phyloP scores from a whole-genome alignment of 1,284 basidiomycete genomes.

The Porodaedalea pini region DNA sequence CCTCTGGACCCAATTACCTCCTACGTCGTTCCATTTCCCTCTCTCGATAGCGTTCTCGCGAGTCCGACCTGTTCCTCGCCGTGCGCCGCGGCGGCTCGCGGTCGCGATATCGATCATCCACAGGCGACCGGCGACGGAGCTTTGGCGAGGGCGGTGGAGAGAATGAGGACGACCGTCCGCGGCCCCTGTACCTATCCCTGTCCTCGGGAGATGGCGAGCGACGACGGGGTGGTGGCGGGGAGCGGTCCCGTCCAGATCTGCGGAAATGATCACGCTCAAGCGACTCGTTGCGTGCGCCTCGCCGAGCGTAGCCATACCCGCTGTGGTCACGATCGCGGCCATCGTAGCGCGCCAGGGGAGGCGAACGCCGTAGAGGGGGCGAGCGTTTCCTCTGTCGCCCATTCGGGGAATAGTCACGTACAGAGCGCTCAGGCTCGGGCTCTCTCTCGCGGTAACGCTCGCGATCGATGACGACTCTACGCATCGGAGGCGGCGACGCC shows the following conservation, averaged over 20 bases:
- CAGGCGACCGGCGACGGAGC: neutral
- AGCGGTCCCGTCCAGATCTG: neutral
- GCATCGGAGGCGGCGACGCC: conserved; percentile 19
- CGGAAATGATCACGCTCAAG: conserved; percentile 5
- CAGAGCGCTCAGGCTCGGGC: neutral
- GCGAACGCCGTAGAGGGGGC: conserved; percentile 29
- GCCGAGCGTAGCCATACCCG: neutral
- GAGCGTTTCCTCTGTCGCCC: conserved; percentile 32
- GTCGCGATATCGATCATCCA: neutral
- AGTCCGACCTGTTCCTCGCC: neutral
- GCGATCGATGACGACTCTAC: conserved; percentile 18
- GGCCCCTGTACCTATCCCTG: neutral
- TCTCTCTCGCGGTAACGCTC: conserved; percentile 15
- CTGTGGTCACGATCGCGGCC: neutral
- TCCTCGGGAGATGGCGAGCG: neutral
- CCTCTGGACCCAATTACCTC: no score
- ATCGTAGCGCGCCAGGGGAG: conserved; percentile 31
- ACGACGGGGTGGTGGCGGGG: neutral
- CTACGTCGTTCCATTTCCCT: neutral
- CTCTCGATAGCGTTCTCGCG: conserved; percentile 1
- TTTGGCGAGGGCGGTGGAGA: neutral
- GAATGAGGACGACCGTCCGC: neutral
- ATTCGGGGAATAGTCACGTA: conserved; percentile 26
- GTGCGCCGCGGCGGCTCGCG: neutral
- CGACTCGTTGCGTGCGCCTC: conserved; percentile 20